These are phyloP conservation scores for Hypomyces perniciosus DNA, from an alignment of 2,329 filamentous ascomycete genomes.

Conservation along the genomic window DNA sequence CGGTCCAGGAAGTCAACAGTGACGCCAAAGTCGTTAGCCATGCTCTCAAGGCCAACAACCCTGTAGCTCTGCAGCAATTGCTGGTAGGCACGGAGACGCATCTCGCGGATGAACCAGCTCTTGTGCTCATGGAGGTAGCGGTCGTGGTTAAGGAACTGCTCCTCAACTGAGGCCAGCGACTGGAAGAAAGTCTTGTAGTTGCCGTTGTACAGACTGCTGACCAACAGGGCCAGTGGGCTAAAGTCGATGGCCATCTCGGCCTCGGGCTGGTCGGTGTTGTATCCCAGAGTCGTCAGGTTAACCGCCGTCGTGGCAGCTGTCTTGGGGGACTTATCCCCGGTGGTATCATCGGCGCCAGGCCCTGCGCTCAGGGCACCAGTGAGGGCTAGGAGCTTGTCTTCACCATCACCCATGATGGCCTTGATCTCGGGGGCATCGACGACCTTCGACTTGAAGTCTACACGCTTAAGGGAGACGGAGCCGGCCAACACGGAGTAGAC, in stretches of 20 bases:
- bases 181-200: slow-evolving; percentile 93
- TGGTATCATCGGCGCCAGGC: slow-evolving; percentile 72
- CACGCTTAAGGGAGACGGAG: slow-evolving; percentile 87
- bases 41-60: slow-evolving; percentile 92
- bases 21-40: slow-evolving; percentile 96
- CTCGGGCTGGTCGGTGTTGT: slow-evolving; percentile 65
- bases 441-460: slow-evolving; percentile 98
- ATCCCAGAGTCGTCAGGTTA: slow-evolving; percentile 80
- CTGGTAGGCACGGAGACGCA: slow-evolving; percentile 93
- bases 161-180: slow-evolving; percentile 82
- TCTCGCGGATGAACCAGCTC: slow-evolving; percentile 96
- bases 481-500: slow-evolving; percentile 94
- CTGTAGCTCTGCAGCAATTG: slow-evolving; percentile 96
- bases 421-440: slow-evolving; percentile 98
- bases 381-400: slow-evolving; percentile 80
- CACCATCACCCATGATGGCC: slow-evolving; percentile 84
- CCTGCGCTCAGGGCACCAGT: slow-evolving; percentile 76
- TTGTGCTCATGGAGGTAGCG: slow-evolving; percentile 94
- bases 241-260: slow-evolving; percentile 83
- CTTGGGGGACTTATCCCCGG: slow-evolving; percentile 52
- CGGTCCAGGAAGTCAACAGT: slow-evolving; percentile 93
- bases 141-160: slow-evolving; percentile 88
- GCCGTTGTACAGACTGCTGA: slow-evolving; percentile 86
- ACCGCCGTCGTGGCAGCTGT: slow-evolving; percentile 57
- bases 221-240: slow-evolving; percentile 76